Evolutionary conservation across 495 filamentous ascomycete species (phyloP), one percentile per base, ranked within the genome.

Genomic region (Penicillium riverlandense): DNA sequence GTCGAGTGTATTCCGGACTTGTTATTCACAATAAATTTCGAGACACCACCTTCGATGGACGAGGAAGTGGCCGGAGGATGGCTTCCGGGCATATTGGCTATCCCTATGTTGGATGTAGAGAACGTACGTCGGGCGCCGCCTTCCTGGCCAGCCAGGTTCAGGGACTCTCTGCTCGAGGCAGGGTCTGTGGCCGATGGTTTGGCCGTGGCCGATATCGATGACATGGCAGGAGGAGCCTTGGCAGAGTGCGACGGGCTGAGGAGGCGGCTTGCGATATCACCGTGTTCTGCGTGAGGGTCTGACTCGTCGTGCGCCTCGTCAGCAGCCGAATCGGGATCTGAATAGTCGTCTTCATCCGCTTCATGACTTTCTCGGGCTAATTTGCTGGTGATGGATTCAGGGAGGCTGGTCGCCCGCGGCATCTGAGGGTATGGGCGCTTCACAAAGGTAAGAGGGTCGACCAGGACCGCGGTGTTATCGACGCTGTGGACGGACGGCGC

Each of bases 41-140:
- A 73, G 29, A 73, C 68, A 11, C 70, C 70, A 2, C 67, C 70
- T 53, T 73, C 70, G 46, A 73, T 73, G 29, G 70, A 73, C 1
- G 70, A 73, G 3, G 70, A 70, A 22, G 67, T 67, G 7, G 61
- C 67, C 11, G 63, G 55, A 5, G 66, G 44, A 4, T 59, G 52
- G 15, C 48, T 61, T 4, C 55, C 49, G 7, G 63, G 58, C 8
- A 58, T 59, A 36, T 43, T 63, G 10, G 55, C 54, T 34, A 62
- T 41, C 8, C 45, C 44, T 9, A 45, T 50, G 22, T 58, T 59
- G 1, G 64, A 52, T 6, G 58, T 54, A 11, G 67, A 65, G 29
- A 58, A 45, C 0, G 55, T 63, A 1, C 65, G 63, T n/a, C 63
- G 66, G n/a, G 59, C 45, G 5, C 48, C 59, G 15, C 67, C 66